phyloP scores from a whole-genome alignment of 805 yeast genomes.

The Candida silvatica region DNA sequence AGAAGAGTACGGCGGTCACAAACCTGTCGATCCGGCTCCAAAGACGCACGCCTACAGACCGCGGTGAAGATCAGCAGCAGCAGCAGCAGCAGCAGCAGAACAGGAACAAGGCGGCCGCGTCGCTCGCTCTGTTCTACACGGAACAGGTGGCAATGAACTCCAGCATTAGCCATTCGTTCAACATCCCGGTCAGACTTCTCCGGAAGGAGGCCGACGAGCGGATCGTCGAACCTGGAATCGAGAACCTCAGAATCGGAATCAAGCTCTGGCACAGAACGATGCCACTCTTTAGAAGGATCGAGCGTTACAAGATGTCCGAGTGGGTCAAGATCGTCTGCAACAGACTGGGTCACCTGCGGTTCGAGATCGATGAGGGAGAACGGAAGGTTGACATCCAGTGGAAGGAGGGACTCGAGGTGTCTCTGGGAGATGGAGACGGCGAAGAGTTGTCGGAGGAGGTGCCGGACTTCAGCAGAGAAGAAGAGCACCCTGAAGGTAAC shows the following conservation, averaged over 20 bases:
- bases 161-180: constrained; percentile 53
- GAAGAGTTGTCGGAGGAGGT: too few relatives aligned
- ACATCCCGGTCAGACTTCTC: constrained; percentile 61
- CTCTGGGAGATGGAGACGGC: constrained; percentile 17
- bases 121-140: constrained; percentile 46
- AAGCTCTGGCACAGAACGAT: constrained; percentile 39
- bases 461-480: too few relatives aligned
- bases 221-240: constrained; percentile 56
- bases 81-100: constrained; percentile 2
- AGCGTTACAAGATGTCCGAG: constrained; percentile 52
- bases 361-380: constrained; percentile 47
- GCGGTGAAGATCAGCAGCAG: too few relatives aligned
- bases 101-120: constrained; percentile 31
- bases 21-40: constrained; percentile 45
- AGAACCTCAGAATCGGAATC: constrained; percentile 47
- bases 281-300: constrained; percentile 51
- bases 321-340: constrained; percentile 41
- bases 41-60: constrained; percentile 22
- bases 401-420: constrained; percentile 45
- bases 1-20: constrained; percentile 38
- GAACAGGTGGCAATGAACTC: constrained; percentile 33
- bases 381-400: constrained; percentile 47
- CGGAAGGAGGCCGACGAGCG: constrained; percentile 43
- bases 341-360: constrained; percentile 38
- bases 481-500: not conserved